phyloP scores from a whole-genome alignment of 2,329 filamentous ascomycete species.

The Pestalotiopsis sp. region DNA sequence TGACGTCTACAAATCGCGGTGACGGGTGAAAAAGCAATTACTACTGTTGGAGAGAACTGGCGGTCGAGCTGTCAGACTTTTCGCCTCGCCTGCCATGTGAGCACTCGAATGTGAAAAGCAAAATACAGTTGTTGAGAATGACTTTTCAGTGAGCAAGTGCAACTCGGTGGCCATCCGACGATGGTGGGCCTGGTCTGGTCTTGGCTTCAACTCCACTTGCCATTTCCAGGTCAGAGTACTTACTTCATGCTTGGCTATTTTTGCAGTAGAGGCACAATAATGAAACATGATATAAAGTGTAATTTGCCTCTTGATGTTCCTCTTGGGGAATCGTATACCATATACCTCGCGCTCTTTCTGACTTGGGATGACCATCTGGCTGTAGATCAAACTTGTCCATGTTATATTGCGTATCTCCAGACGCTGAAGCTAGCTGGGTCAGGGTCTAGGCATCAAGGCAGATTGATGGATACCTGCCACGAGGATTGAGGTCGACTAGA shows the following conservation, averaged over 20 bases:
- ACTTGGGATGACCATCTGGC: too few species aligned
- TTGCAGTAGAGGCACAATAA: not conserved
- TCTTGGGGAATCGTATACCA: not conserved
- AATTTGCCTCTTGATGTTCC: not conserved
- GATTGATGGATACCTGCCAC: not conserved
- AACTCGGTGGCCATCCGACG: slow-evolving; percentile 2
- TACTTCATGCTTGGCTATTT: not conserved
- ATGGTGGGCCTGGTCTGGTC: not conserved
- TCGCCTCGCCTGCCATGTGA: not conserved
- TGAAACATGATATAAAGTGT: not conserved
- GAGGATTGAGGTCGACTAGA: not conserved
- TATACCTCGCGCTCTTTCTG: not conserved
- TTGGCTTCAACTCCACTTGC: not conserved
- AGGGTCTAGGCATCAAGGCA: not conserved
- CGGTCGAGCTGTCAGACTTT: not conserved
- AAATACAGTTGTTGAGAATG: not conserved
- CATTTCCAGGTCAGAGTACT: not conserved
- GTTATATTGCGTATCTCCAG: not conserved
- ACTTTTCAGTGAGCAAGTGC: not conserved
- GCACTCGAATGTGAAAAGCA: not conserved
- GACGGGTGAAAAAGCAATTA: not conserved
- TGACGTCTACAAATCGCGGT: not conserved
- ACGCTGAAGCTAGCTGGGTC: not conserved
- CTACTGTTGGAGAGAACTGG: not conserved
- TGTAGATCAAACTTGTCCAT: too few species aligned